Evolutionary conservation across 257 asterid species (phyloP), one percentile per base, ranked within the genome.

Genomic region (Cordia subcordata): DNA sequence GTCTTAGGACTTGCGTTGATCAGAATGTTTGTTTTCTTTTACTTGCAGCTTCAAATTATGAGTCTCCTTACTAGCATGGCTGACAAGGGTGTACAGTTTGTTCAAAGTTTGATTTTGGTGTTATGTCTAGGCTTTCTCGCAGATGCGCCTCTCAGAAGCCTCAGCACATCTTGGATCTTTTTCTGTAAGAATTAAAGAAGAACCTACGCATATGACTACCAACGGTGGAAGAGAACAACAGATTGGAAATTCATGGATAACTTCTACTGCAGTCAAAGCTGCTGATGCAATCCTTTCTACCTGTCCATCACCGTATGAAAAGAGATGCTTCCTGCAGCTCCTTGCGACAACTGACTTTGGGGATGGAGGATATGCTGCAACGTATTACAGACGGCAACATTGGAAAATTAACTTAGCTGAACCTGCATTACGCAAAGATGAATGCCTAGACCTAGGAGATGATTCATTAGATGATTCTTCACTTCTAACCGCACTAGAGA

Each of bases 381-480:
- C 82, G 52, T 77, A 78, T 56, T 93, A 88, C 76, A 86, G 81
- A 57, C 85, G 82, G 45, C 82, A 80, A 53, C 75, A 72, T 74
- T 84, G 96, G 96, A 93, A 88, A 83, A 80, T 86, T 46, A 92
- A 89, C 66, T 74, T 93, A 75, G 96, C 97, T n/a, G 99, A 89
- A 72, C 99, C 99, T 68, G 81, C 85, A 53, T 67, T 93, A 54
- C 85, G 96, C 27, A 83, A 83, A 78, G 90, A 81, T 77, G 96
- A 86, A 59, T 72, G 76, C 62, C 90, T 95, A 49, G 89, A 86
- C 60, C 82, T 93, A 51, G 97, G 96, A 73, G 70, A 84, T 65
- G 91, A 84, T 72, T 71, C 94, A 44, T 72, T 84, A 52, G 96
- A 88, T 77, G 97, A 89, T 66, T 82, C 88, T 72, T 81, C 94